phyloP scores from a whole-genome alignment of 2,329 filamentous ascomycete species.

The Hymenoscyphus occultus region DNA sequence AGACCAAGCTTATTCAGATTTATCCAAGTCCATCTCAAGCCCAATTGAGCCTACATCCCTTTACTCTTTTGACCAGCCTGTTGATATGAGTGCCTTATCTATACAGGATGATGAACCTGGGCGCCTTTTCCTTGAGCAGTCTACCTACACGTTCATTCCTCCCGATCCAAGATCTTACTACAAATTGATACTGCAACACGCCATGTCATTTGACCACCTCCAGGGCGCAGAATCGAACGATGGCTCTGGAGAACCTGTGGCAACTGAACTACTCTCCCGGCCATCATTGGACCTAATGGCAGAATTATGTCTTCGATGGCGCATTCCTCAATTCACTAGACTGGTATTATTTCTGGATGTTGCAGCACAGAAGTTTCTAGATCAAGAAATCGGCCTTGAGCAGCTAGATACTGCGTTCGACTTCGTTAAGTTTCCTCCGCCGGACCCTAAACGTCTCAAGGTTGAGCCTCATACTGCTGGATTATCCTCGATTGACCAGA shows the following conservation, averaged over 20 bases:
- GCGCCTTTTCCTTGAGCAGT: conserved; percentile 48
- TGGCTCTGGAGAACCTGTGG: conserved; percentile 37
- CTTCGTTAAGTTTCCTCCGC: conserved; percentile 69
- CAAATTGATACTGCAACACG: conserved; percentile 75
- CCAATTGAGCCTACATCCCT: conserved; percentile 39
- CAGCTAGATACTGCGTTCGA: conserved; percentile 82
- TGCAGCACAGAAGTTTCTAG: conserved; percentile 77
- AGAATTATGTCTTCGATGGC: conserved; percentile 85
- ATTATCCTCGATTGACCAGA: conserved; percentile 55
- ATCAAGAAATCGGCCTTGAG: conserved; percentile 76
- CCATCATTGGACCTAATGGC: conserved; percentile 78
- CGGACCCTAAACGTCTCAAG: conserved; percentile 53
- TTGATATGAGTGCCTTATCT: conserved; percentile 35
- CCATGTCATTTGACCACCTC: conserved; percentile 63
- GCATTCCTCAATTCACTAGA: conserved; percentile 78
- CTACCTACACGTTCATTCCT: conserved; percentile 85
- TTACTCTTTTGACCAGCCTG: conserved; percentile 42
- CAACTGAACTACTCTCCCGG: conserved; percentile 59
- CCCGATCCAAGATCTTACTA: conserved; percentile 79
- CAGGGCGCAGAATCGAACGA: conserved; percentile 50
- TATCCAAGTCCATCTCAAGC: conserved; percentile 50
- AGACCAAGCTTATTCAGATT: conserved; percentile 50
- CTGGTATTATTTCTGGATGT: conserved; percentile 82
- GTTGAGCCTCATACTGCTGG: conserved; percentile 39
- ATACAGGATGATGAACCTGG: conserved; percentile 32